phyloP scores from a whole-genome alignment of 306 rosid species.

The Citrullus mucosospermus region DNA sequence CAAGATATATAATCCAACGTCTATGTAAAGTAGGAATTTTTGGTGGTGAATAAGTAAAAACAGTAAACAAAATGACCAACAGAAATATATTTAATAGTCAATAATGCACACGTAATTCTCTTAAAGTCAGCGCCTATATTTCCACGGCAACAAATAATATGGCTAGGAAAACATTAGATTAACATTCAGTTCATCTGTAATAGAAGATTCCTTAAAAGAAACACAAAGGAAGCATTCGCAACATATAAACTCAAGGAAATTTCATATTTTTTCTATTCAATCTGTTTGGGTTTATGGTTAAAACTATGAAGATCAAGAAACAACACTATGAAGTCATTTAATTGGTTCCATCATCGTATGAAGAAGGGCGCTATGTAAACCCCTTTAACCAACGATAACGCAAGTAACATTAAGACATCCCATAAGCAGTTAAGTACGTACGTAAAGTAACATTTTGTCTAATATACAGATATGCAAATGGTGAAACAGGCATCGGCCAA shows the following conservation, averaged over 20 bases:
- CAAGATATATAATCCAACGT: not conserved
- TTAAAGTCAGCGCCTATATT: not conserved
- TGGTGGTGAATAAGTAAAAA: not conserved
- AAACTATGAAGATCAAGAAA: not conserved
- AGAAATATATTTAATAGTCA: too few species aligned
- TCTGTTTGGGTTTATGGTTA: not conserved
- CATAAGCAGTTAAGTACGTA: not conserved
- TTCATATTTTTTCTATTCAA: not conserved
- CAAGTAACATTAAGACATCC: not conserved
- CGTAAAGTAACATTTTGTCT: not conserved
- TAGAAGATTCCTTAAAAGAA: not conserved
- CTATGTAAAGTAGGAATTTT: not conserved
- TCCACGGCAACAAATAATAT: not conserved
- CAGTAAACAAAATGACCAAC: not conserved
- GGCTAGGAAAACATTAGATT: not conserved
- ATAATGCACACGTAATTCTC: not conserved
- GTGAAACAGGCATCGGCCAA: not conserved
- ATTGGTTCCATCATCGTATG: not conserved
- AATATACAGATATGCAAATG: not conserved
- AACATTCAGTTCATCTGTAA: not conserved
- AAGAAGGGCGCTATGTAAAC: not conserved
- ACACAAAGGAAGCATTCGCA: not conserved
- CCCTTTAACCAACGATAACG: not conserved
- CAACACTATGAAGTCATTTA: not conserved
- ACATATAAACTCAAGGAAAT: not conserved